phyloP scores from a whole-genome alignment of 2,329 filamentous ascomycete species.

The Colletotrichum sp. region DNA sequence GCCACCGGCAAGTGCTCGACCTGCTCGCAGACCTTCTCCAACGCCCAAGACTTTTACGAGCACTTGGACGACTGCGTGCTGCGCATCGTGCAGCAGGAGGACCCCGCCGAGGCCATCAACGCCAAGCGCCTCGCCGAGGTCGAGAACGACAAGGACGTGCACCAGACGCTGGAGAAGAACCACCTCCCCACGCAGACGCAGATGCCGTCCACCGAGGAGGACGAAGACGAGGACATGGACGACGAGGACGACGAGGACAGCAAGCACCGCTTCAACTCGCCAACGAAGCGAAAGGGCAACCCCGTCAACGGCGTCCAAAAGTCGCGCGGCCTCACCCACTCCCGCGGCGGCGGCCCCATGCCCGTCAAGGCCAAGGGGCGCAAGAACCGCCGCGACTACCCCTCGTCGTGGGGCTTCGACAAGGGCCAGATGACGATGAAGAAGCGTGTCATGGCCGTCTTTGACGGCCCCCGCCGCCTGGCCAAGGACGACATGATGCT shows the following conservation, averaged over 20 bases:
- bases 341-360: constrained; percentile 72
- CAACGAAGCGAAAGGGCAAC: constrained; percentile 62
- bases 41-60: constrained; percentile 98
- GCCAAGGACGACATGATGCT: constrained; percentile 99
- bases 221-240: constrained; percentile 56
- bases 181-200: constrained; percentile 55
- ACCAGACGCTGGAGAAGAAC: constrained; percentile 69
- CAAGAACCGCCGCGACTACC: constrained; percentile 94
- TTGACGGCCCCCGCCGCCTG: constrained; percentile 84
- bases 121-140: constrained; percentile 70
- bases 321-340: constrained; percentile 78
- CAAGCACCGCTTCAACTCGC: constrained; percentile 44
- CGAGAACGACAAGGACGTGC: constrained; percentile 67
- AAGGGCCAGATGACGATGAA: constrained; percentile 97
- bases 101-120: constrained; percentile 73
- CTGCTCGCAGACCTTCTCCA: constrained; percentile 88
- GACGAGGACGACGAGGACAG: constrained; percentile 58
- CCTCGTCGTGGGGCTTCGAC: constrained; percentile 90
- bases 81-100: constrained; percentile 74
- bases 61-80: constrained; percentile 83
- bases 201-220: constrained; percentile 33
- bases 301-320: constrained; percentile 65
- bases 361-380: constrained; percentile 67
- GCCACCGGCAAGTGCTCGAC: constrained; percentile 95
- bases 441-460: constrained; percentile 93